Evolutionary conservation across 306 rosid species (phyloP).

Genomic region (Malus domestica): ASM211411v1 NC_041790.1:439501-440000

Average conservation of each 20-base stretch:
- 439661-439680: background rate
- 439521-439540: background rate
- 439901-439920: background rate
- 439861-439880: background rate
- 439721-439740: background rate
- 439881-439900: background rate
- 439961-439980: background rate
- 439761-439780: background rate
- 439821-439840: background rate
- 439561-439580: background rate
- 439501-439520: background rate
- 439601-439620: background rate
- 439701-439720: background rate
- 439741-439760: background rate
- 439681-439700: background rate
- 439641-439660: background rate
- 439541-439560: constrained; percentile 8
- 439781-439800: background rate
- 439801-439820: background rate
- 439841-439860: constrained; percentile 8
- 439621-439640: background rate
- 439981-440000: background rate
- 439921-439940: background rate
- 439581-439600: background rate
- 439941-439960: background rate